Conservation (phyloP, 2,329 filamentous ascomycete genomes). For the Cryphonectria parasitica region DNA sequence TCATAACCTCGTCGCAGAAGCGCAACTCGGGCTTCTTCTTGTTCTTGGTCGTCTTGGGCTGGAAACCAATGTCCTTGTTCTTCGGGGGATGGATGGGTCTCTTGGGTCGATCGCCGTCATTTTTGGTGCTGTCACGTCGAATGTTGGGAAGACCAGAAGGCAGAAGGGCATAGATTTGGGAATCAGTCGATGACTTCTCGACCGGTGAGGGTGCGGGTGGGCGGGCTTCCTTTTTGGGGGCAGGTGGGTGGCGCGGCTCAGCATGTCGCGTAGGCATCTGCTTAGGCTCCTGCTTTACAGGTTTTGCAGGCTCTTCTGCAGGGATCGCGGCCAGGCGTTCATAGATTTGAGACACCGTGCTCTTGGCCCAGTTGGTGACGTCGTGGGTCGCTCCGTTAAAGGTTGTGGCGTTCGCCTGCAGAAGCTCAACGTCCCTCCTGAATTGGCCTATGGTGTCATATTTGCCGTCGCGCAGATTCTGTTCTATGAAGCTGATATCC, state of each 20-base stretch:
- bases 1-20: slow-evolving; percentile 83
- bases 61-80: slow-evolving; percentile 88
- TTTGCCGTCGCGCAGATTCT: slow-evolving; percentile 69
- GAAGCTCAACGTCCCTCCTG: slow-evolving; percentile 72
- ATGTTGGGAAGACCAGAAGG: slow-evolving; percentile 80
- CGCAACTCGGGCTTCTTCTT: slow-evolving; percentile 89
- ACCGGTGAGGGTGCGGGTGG: slow-evolving; percentile 39
- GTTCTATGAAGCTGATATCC: slow-evolving; percentile 83
- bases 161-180: slow-evolving; percentile 69
- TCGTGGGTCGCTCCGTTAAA: slow-evolving; percentile 85
- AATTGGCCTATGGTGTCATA: slow-evolving; percentile 76
- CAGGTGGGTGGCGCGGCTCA: slow-evolving; percentile 47
- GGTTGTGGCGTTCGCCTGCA: slow-evolving; percentile 75
- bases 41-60: slow-evolving; percentile 83
- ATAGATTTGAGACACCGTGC: slow-evolving; percentile 61
- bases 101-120: slow-evolving; percentile 81
- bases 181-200: slow-evolving; percentile 40
- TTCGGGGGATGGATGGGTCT: slow-evolving; percentile 92
- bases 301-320: slow-evolving; percentile 60
- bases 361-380: slow-evolving; percentile 63
- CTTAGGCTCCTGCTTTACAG: slow-evolving; percentile 64
- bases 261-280: slow-evolving; percentile 50
- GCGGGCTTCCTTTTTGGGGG: slow-evolving; percentile 38
- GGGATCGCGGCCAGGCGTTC: slow-evolving; percentile 49
- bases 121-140: slow-evolving; percentile 79